These are phyloP conservation scores for Macadamia integrifolia DNA, from an alignment of 164 flowering plant genomes.

Conservation along the genomic window DNA sequence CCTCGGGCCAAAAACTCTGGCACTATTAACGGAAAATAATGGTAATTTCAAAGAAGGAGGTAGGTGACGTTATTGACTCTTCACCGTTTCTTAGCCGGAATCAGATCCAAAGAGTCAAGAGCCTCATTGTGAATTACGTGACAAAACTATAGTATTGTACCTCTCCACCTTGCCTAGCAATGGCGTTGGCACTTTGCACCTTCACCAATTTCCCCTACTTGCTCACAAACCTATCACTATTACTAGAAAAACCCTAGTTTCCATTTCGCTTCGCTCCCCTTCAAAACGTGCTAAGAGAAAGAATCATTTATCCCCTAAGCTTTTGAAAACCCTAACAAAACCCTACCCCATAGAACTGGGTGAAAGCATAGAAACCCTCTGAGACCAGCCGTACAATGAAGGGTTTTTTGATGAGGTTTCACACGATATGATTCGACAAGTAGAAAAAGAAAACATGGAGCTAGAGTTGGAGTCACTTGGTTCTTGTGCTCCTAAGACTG, in stretches of 20 bases:
- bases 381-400: constrained; percentile 5
- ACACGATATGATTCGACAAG: constrained; percentile 1
- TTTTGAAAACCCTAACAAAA: constrained; percentile 11
- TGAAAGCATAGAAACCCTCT: constrained; percentile 12
- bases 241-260: constrained; percentile 2
- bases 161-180: constrained; percentile 3
- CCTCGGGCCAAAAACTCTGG: no score
- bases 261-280: constrained; percentile 7
- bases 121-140: not conserved
- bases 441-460: constrained; percentile 1
- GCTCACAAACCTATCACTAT: not conserved
- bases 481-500: not conserved
- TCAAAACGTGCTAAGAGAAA: constrained; percentile 34
- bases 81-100: not conserved
- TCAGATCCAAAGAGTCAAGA: not conserved
- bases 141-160: not conserved
- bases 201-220: constrained; percentile 12
- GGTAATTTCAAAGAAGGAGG: no score
- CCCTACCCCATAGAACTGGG: constrained; percentile 19
- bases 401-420: not conserved
- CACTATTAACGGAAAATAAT: no score
- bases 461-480: constrained; percentile 1
- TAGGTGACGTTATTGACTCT: no score
- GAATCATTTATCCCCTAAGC: constrained; percentile 47
- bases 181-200: constrained; percentile 35